phyloP scores from a whole-genome alignment of 495 filamentous ascomycete species.

The Oleoguttula mirabilis region DNA sequence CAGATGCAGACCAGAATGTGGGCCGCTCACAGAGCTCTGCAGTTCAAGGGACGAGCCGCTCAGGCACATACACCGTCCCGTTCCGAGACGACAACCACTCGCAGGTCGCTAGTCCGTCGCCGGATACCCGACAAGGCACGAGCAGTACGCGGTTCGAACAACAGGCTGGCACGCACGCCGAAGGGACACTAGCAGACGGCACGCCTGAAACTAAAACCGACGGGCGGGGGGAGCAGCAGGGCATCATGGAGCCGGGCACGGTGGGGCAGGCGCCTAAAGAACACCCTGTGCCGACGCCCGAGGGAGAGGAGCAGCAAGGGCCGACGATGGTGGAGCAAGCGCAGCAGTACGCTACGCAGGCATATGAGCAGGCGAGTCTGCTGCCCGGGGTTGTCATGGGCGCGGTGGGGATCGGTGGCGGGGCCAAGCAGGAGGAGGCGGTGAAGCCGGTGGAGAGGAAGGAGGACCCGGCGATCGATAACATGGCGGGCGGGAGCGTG shows the following conservation, averaged over 20 bases:
- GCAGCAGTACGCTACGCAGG: constrained; percentile 19
- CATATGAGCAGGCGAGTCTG: constrained; percentile 15
- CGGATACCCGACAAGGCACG: constrained; percentile 23
- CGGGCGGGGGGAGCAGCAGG: constrained; percentile 27
- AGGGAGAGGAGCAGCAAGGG: constrained; percentile 11
- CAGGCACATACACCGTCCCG: too few species aligned
- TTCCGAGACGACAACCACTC: too few species aligned
- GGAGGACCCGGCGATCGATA: constrained; percentile 24
- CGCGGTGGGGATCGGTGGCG: constrained; percentile 14
- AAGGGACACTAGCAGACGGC: constrained; percentile 25
- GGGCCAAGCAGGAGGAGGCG: constrained; percentile 14
- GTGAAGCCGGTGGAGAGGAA: constrained; percentile 13
- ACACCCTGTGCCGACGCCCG: constrained; percentile 14
- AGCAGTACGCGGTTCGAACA: constrained; percentile 24
- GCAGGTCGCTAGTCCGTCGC: too few species aligned
- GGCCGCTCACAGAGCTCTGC: too few species aligned
- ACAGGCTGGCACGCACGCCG: constrained; percentile 30
- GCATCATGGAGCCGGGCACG: constrained; percentile 30
- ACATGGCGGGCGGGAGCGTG: constrained; percentile 20
- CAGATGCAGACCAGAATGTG: too few species aligned
- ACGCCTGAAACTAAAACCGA: constrained; percentile 27
- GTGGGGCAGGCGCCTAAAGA: constrained; percentile 34
- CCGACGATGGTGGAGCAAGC: constrained; percentile 24
- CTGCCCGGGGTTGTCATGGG: constrained; percentile 13
- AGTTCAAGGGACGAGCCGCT: too few species aligned